Evolutionary conservation across 495 filamentous ascomycete species (phyloP), one percentile per base, ranked within the genome.

Genomic region (Hamigera avellanea): DNA sequence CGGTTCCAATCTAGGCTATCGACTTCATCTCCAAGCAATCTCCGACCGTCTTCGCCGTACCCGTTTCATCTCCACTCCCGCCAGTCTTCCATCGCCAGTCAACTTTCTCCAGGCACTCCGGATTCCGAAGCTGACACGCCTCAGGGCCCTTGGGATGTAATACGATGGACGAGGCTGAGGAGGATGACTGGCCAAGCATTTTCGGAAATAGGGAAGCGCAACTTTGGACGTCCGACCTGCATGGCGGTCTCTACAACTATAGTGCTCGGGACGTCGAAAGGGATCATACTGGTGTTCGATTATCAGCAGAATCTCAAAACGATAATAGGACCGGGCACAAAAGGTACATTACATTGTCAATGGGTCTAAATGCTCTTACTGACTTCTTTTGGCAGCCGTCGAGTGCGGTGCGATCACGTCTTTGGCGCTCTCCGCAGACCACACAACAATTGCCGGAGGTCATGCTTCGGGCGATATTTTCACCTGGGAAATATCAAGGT

Each of bases 301-400:
- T 96, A 95, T 57, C 82, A 89, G 53, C 91, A 99, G 57, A 93
- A 77, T 45, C 62, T 96, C 39, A 93, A 93, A 61, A 76, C 80
- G 44, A 89, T 95, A 35, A 83, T 99, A 48, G 91, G 91, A 10
- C 78, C 78, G n/a, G 86, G 88, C 26, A 95, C 89, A 14, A 93
- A 89, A 73, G 87, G 86, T 85, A 63, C 32, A 71, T 28, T 19
- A 15, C 6, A n/a, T 30, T 30, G 12, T 30, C 4, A n/a, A 12
- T 26, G 25, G 12, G 5, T 30, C 14, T 30, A 5, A 30, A 6
- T 36, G 35, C 35, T 30, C 2, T 23, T 36, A 23, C 21, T 26
- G 25, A 26, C 18, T 36, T 16, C 29, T 25, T 16, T 26, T 6
- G 8, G 21, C 14, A 91, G 89, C 91, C 54, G 69, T 93, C 19